Percentiles rank a stretch among this genome's conserved stretches.
These are phyloP conservation scores for Ballota nigra DNA, from an alignment of 257 asterid genomes.

Conservation along the genomic window DNA sequence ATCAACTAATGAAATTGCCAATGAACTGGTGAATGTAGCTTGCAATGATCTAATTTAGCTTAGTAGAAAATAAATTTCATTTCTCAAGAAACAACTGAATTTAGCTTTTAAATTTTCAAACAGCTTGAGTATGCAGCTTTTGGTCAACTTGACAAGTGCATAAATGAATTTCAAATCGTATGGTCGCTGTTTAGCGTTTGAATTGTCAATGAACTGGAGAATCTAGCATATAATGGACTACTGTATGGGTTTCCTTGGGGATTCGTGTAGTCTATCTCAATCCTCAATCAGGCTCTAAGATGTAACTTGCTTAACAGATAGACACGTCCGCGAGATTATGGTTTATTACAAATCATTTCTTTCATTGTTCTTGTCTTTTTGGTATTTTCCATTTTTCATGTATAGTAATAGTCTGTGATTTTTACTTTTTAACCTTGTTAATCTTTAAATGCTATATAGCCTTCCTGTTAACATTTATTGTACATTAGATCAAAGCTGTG, in stretches of 20 bases:
- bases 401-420: background rate
- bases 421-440: slow-evolving; percentile 11
- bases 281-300: slow-evolving; percentile 9
- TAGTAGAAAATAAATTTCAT: slow-evolving; percentile 12
- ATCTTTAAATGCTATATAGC: background rate
- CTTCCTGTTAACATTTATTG: slow-evolving; percentile 15
- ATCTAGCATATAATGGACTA: background rate
- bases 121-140: background rate
- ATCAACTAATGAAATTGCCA: background rate
- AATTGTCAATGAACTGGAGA: background rate
- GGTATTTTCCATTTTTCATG: background rate
- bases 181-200: background rate
- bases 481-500: slow-evolving; percentile 80
- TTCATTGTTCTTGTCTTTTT: background rate
- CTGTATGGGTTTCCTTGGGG: background rate
- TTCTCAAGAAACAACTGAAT: background rate
- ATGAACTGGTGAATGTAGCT: background rate
- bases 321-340: background rate
- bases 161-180: background rate
- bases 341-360: background rate
- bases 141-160: background rate
- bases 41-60: background rate
- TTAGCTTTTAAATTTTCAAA: background rate
- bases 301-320: background rate
- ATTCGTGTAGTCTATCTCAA: background rate